Evolutionary conservation across 2,329 filamentous ascomycete genomes (phyloP).

Genomic region (Trichocomaceae sp.): DNA sequence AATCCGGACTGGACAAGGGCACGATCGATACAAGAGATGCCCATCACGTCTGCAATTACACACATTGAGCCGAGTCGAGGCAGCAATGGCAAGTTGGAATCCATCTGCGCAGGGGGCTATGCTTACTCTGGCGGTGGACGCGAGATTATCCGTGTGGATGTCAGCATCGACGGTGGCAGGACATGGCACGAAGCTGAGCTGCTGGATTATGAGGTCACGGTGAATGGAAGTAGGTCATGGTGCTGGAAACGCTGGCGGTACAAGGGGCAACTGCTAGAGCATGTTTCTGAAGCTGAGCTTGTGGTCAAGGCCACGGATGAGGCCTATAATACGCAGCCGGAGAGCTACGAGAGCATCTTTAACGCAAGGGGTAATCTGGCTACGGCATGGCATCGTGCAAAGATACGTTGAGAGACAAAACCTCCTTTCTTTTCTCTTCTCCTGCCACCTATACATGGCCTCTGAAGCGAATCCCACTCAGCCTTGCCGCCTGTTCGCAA

Average conservation of each 20-base stretch:
- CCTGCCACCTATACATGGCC: no score
- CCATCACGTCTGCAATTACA: slow-evolving; percentile 56
- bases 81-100: slow-evolving; percentile 38
- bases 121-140: slow-evolving; percentile 53
- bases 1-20: slow-evolving; percentile 60
- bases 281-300: slow-evolving; percentile 54
- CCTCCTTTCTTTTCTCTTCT: no score
- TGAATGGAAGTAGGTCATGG: slow-evolving; percentile 44
- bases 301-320: slow-evolving; percentile 57
- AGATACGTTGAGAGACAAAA: no score
- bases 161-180: slow-evolving; percentile 56
- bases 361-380: no score
- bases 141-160: slow-evolving; percentile 58
- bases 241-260: slow-evolving; percentile 61
- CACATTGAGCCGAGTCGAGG: slow-evolving; percentile 31
- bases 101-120: slow-evolving; percentile 52
- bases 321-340: slow-evolving; percentile 55
- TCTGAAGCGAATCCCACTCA: no score
- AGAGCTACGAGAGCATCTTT: slow-evolving; percentile 21
- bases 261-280: slow-evolving; percentile 54
- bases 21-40: slow-evolving; percentile 64
- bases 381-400: no score
- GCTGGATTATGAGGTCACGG: slow-evolving; percentile 56
- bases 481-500: no score
- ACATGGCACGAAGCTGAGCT: slow-evolving; percentile 58